Evolutionary conservation across 148 eudicot genomes (phyloP).

Genomic region (Drosera capensis): DNA sequence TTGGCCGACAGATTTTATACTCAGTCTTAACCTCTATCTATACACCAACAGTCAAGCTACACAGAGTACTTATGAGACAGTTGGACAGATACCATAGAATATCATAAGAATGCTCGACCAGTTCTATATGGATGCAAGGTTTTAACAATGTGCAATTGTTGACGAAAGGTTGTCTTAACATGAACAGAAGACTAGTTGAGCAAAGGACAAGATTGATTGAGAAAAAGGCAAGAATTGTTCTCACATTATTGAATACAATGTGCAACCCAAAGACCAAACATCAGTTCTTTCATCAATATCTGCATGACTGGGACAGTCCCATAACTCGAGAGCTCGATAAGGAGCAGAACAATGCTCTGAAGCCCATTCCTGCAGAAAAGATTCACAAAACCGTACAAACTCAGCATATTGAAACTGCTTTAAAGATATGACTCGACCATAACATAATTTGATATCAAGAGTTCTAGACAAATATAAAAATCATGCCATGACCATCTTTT

Average conservation of each 20-base stretch:
- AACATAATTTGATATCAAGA: not conserved
- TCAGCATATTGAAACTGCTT: not conserved
- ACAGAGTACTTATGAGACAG: no score
- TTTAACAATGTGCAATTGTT: no score
- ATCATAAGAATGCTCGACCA: no score
- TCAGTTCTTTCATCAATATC: constrained; percentile 94
- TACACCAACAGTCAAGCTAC: no score
- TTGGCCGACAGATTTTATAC: no score
- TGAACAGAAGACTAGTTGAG: no score
- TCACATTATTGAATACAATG: constrained; percentile 86
- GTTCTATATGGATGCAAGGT: no score
- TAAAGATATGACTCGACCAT: not conserved
- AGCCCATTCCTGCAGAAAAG: constrained; percentile 88
- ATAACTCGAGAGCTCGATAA: constrained; percentile 88
- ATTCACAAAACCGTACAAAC: not conserved
- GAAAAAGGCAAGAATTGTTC: constrained; percentile 7
- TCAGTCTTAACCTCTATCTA: no score
- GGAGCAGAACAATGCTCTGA: constrained; percentile 96
- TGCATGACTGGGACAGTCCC: constrained; percentile 94
- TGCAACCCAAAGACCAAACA: constrained; percentile 96
- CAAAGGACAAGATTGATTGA: no score
- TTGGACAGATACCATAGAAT: no score
- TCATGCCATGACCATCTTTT: no score
- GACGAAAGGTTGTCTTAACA: no score
- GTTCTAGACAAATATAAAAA: not conserved